phyloP scores from a whole-genome alignment of 208 protist species.

The Leishmania guyanensis region DNA sequence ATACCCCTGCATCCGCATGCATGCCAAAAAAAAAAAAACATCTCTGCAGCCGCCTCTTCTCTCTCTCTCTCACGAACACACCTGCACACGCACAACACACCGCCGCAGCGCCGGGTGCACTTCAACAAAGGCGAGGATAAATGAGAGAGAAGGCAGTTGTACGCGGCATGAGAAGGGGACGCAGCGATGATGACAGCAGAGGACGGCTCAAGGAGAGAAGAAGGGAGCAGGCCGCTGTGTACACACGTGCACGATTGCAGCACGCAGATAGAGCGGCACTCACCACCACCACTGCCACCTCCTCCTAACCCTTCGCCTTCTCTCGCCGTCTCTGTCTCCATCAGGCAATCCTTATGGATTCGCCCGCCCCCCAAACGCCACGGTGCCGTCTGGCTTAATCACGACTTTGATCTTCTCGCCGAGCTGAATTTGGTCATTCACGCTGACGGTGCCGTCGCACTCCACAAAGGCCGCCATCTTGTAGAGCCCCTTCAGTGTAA shows the following conservation, averaged over 20 bases:
- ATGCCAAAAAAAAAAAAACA: not conserved
- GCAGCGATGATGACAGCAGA: not conserved
- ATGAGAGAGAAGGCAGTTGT: too few species aligned
- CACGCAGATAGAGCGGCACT: not conserved
- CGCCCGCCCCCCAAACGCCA: slow-evolving; percentile 78
- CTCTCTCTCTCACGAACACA: not conserved
- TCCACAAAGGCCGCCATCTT: slow-evolving; percentile 85
- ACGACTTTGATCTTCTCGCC: slow-evolving; percentile 87
- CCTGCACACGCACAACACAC: not conserved
- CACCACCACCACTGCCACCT: not conserved
- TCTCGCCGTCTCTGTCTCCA: not conserved
- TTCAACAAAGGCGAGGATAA: not conserved
- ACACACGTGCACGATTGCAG: not conserved
- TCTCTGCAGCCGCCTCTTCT: not conserved
- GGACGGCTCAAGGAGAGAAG: not conserved
- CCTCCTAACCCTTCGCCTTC: not conserved
- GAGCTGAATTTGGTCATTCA: slow-evolving; percentile 87
- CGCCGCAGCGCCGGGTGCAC: not conserved
- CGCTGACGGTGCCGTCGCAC: slow-evolving; percentile 84
- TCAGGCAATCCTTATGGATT: slow-evolving; percentile 21
- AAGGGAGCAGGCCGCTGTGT: not conserved
- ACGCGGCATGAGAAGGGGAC: too few species aligned
- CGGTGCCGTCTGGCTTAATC: slow-evolving; percentile 86
- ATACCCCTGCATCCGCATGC: not conserved
- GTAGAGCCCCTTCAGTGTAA: slow-evolving; percentile 85